A percentile compares a stretch with the other conserved stretches of the same genome.
Conservation (phyloP, 208 protist genomes). For the Trypanosoma avium region DNA sequence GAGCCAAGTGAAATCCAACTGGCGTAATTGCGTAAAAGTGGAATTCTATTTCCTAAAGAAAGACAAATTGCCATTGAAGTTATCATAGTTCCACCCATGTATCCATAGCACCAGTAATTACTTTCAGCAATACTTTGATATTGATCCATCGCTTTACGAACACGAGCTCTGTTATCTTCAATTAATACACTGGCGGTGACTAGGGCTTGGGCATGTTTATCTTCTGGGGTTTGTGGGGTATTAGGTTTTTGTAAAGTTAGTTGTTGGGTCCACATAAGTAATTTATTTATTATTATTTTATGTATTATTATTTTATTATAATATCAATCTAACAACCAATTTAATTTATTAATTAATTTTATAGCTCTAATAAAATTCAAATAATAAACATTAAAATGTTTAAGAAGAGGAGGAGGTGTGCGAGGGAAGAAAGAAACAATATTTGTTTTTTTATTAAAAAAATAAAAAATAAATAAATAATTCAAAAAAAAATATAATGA, state of each 20-base stretch:
- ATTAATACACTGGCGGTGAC: slow-evolving; percentile 74
- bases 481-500: background rate
- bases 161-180: slow-evolving; percentile 57
- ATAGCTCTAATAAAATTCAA: too few relatives aligned
- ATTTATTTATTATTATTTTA: background rate
- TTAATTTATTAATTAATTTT: background rate
- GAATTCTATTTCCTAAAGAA: slow-evolving; percentile 56
- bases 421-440: background rate
- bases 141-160: slow-evolving; percentile 54
- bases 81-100: slow-evolving; percentile 70
- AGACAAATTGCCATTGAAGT: slow-evolving; percentile 67
- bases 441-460: background rate
- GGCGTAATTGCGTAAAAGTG: slow-evolving; percentile 69
- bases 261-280: slow-evolving; percentile 27
- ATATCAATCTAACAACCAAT: background rate
- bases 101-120: slow-evolving; percentile 87
- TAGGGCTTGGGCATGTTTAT: slow-evolving; percentile 72
- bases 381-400: slow-evolving; percentile 15
- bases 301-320: background rate
- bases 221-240: slow-evolving; percentile 46
- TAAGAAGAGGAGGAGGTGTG: background rate
- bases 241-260: slow-evolving; percentile 25
- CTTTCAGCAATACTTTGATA: slow-evolving; percentile 66
- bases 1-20: slow-evolving; percentile 71
- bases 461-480: background rate